phyloP scores from a whole-genome alignment of 768 basidiomycete species.

The Rhizopogon vulgaris region DNA sequence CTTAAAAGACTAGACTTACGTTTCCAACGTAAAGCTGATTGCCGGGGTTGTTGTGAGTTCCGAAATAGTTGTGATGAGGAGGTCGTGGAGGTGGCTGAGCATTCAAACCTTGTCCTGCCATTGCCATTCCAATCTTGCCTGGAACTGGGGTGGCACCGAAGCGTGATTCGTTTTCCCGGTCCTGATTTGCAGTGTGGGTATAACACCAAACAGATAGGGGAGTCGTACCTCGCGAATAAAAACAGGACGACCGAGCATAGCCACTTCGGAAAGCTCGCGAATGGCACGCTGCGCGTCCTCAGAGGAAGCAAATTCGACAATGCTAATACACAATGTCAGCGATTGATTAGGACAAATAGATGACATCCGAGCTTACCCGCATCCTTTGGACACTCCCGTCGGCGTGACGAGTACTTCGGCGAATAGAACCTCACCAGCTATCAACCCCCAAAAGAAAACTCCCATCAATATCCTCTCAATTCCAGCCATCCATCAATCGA shows the following conservation, averaged over 20 bases:
- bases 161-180: slow-evolving; percentile 92
- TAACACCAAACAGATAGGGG: background rate
- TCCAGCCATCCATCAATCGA: slow-evolving; percentile 45
- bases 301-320: slow-evolving; percentile 88
- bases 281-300: slow-evolving; percentile 90
- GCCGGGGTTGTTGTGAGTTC: slow-evolving; percentile 55
- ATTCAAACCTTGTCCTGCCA: slow-evolving; percentile 84
- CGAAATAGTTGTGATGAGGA: slow-evolving; percentile 71
- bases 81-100: slow-evolving; percentile 81
- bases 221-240: slow-evolving; percentile 88
- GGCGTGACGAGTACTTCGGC: slow-evolving; percentile 98
- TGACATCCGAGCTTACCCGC: slow-evolving; percentile 68
- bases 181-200: slow-evolving; percentile 39
- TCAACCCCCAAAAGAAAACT: slow-evolving; percentile 83
- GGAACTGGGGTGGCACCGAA: slow-evolving; percentile 95
- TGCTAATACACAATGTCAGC: slow-evolving; percentile 43
- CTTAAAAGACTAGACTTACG: slow-evolving; percentile 37
- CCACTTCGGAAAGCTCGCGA: slow-evolving; percentile 82
- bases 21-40: slow-evolving; percentile 93
- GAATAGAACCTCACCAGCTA: slow-evolving; percentile 99
- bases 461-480: slow-evolving; percentile 91
- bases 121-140: slow-evolving; percentile 93
- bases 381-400: slow-evolving; percentile 95
- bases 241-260: slow-evolving; percentile 88
- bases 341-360: background rate